phyloP scores from a whole-genome alignment of 2,329 filamentous ascomycete genomes.

The Aphanoascus verrucosus region DNA sequence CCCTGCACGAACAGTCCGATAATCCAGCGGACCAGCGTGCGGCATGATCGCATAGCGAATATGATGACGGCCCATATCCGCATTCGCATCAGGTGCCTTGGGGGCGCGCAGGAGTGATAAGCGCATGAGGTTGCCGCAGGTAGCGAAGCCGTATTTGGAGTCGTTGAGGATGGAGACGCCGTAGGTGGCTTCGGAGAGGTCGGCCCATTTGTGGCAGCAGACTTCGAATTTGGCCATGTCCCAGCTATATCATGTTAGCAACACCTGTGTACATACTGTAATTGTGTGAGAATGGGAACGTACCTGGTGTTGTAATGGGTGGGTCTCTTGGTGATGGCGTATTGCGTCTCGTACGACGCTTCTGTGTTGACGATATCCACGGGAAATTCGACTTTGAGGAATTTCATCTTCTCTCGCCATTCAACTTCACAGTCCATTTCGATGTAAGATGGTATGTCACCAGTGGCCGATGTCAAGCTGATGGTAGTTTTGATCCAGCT shows the following conservation, averaged over 20 bases:
- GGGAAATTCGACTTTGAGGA: constrained; percentile 97
- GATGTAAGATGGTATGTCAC: constrained; percentile 57
- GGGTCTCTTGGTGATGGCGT: constrained; percentile 73
- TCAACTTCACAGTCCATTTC: constrained; percentile 80
- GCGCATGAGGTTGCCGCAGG: constrained; percentile 78
- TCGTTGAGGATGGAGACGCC: constrained; percentile 91
- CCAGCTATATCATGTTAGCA: constrained; percentile 45
- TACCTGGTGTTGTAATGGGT: constrained; percentile 94
- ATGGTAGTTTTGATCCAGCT: constrained; percentile 83
- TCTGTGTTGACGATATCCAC: constrained; percentile 84
- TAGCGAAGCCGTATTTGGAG: constrained; percentile 92
- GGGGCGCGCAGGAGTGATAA: constrained; percentile 74
- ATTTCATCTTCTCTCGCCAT: constrained; percentile 95
- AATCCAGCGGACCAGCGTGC: constrained; percentile 60
- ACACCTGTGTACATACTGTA: too few relatives aligned
- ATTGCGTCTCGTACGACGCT: constrained; percentile 91
- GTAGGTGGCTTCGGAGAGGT: constrained; percentile 77
- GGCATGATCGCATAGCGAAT: constrained; percentile 89
- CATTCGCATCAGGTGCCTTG: constrained; percentile 85
- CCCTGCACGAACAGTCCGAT: constrained; percentile 67
- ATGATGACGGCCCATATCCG: constrained; percentile 81
- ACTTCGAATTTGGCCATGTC: constrained; percentile 98
- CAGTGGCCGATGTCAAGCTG: constrained; percentile 59
- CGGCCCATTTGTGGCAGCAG: constrained; percentile 88
- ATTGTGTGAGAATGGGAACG: constrained; percentile 15